These are phyloP conservation scores for Sporothrix sp. DNA, from an alignment of 2,329 filamentous ascomycete genomes.

Conservation along the genomic window DNA sequence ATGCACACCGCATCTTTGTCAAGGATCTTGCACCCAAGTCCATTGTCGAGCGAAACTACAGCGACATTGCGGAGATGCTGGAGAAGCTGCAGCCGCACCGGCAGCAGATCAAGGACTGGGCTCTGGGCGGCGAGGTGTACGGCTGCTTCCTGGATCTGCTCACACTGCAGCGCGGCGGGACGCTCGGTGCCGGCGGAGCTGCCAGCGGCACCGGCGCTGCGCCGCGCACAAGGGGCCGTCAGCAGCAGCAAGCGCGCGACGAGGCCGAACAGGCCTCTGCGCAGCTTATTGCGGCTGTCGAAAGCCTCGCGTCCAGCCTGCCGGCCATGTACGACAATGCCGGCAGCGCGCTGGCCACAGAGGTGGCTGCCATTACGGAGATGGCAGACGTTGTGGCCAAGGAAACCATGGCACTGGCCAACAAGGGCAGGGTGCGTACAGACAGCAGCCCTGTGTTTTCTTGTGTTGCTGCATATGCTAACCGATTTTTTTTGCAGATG, in stretches of 20 bases:
- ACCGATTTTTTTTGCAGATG: conserved; percentile 29
- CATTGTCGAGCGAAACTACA: conserved; percentile 74
- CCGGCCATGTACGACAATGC: conserved; percentile 42
- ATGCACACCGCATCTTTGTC: conserved; percentile 77
- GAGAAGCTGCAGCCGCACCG: conserved; percentile 58
- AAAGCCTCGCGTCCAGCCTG: conserved; percentile 46
- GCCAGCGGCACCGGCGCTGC: conserved; percentile 17
- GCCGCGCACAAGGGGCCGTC: conserved; percentile 15
- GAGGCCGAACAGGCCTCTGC: conserved; percentile 21
- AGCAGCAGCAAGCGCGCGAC: conserved; percentile 16
- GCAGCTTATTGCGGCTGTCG: conserved; percentile 35
- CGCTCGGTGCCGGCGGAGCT: conserved; percentile 27
- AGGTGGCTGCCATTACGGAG: conserved; percentile 68
- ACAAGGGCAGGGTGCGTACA: conserved; percentile 50
- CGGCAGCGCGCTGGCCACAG: conserved; percentile 33
- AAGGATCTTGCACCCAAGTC: conserved; percentile 71
- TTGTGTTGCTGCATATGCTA: too few species aligned
- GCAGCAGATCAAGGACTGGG: conserved; percentile 60
- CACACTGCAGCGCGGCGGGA: conserved; percentile 29
- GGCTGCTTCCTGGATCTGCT: conserved; percentile 47
- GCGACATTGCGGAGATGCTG: conserved; percentile 46
- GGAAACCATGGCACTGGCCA: conserved; percentile 46
- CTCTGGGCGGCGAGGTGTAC: conserved; percentile 72
- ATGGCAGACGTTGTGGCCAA: conserved; percentile 68
- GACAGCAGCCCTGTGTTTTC: too few species aligned